Evolutionary conservation across 805 yeast genomes (phyloP), one percentile per base, ranked within the genome.

Genomic region (Yarrowia deformans): DNA sequence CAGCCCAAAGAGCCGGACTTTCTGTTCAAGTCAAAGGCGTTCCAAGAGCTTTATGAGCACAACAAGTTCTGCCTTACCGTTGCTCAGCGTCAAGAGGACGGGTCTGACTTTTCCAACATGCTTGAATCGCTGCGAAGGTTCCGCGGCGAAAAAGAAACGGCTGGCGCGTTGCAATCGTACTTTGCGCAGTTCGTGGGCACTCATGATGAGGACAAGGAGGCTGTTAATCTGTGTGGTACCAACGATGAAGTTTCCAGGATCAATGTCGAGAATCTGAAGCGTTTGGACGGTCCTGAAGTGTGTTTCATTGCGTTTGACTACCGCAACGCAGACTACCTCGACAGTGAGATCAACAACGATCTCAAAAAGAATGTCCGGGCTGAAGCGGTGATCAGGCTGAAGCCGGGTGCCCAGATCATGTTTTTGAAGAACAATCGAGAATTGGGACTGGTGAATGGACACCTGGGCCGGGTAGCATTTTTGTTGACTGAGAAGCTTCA

Each of bases 351-450:
- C 9, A 10, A 12, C 8, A 40, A 16, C 29, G 9, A 8, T 13
- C 14, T 63, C 13, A 48, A 14, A 45, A 46, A 63, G 23, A 42
- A 48, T 6, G 23, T 63, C 12, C 23, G 34, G 1, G 56, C 68
- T 1, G 56, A 35, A 9, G 39, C 37, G 14, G 56, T 48, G 18
- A 6, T 63, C 8, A 16, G 18, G 9, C 37, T 63, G 16, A 63
- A 63, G 12, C 56, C 48, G 1, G 68, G 68, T 13, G 68, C 56
- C 1, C 68, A 48, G 23, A 18, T 63, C 2, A 63, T 63, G 39
- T 48, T 29, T n/a, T n/a, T 63, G 37, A 18, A n/a, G 18, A 63
- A 63, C 9, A 23, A 61, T 12, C 16, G 23, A 6, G 9, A 12
- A 4, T 7, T 13, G 19, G 52, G 66, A 2, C 54, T 61, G 18